phyloP scores from a whole-genome alignment of 106 monocot genomes.

The Gastrodia elata region DNA sequence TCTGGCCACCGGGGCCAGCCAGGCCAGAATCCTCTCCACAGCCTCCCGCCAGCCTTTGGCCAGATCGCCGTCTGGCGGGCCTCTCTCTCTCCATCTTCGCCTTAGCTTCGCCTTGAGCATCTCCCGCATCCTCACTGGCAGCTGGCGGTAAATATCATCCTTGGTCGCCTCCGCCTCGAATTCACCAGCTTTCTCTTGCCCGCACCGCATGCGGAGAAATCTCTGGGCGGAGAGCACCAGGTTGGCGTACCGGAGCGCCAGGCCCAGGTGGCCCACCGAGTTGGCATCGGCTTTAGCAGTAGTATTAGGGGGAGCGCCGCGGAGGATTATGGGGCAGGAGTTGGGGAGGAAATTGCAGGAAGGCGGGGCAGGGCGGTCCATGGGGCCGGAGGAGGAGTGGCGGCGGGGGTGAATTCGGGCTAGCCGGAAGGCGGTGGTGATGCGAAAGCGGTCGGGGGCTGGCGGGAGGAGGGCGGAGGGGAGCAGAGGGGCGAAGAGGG shows the following conservation, averaged over 20 bases:
- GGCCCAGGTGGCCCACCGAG: conserved; percentile 38
- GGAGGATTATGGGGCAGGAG: conserved; percentile 35
- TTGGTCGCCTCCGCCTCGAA: conserved; percentile 23
- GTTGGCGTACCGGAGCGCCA: conserved; percentile 48
- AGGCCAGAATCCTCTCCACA: conserved; percentile 37
- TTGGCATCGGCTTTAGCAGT: not conserved
- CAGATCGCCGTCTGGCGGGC: conserved; percentile 26
- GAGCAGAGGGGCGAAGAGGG: conserved; percentile 36
- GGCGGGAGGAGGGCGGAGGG: conserved; percentile 34
- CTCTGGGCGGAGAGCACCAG: conserved; percentile 36
- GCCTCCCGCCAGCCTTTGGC: conserved; percentile 64
- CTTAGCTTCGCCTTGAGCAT: conserved; percentile 39
- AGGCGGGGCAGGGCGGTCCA: conserved; percentile 10
- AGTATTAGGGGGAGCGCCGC: not conserved
- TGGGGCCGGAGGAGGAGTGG: conserved; percentile 29
- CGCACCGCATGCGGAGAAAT: conserved; percentile 17
- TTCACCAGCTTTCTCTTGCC: not conserved
- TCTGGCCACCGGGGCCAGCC: conserved; percentile 53
- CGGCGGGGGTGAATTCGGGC: conserved; percentile 6
- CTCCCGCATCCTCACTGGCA: conserved; percentile 23
- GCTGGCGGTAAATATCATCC: conserved; percentile 35
- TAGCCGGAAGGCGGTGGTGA: not conserved
- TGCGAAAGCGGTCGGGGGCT: conserved; percentile 6
- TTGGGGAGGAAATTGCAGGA: conserved; percentile 16
- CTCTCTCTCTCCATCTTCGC: conserved; percentile 31